These are phyloP conservation scores for Trichoderma atroviride DNA, from an alignment of 2,329 filamentous ascomycete genomes.

Conservation along the genomic window DNA sequence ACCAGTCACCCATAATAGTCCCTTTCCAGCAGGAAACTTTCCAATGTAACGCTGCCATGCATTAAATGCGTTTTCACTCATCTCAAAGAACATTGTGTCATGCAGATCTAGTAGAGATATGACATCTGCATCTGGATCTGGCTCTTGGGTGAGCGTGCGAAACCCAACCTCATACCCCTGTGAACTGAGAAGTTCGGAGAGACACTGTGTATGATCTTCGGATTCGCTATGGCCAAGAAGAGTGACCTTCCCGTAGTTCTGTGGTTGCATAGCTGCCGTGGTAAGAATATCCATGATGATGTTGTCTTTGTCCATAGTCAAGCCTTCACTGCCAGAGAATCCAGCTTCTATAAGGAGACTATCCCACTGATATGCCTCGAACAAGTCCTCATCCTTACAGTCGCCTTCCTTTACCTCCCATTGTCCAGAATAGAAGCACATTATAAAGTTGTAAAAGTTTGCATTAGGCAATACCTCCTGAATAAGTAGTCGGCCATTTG, in stretches of 20 bases:
- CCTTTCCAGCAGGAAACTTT: slow-evolving; percentile 1
- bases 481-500: slow-evolving; percentile 9
- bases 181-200: slow-evolving; percentile 11
- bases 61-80: not conserved
- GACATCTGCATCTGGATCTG: slow-evolving; percentile 8
- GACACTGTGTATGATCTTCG: not conserved
- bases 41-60: slow-evolving; percentile 5
- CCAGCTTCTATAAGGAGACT: slow-evolving; percentile 4
- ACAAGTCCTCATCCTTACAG: not conserved
- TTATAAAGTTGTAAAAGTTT: slow-evolving; percentile 7
- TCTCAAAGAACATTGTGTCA: slow-evolving; percentile 22
- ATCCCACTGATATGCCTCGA: slow-evolving; percentile 17
- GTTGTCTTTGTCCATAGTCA: slow-evolving; percentile 24
- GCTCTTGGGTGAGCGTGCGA: slow-evolving; percentile 20
- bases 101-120: slow-evolving; percentile 14
- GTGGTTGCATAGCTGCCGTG: not conserved
- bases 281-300: not conserved
- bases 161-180: slow-evolving; percentile 7
- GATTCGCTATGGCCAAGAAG: not conserved
- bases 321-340: slow-evolving; percentile 19
- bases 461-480: not conserved
- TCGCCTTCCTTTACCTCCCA: not conserved
- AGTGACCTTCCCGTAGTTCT: not conserved
- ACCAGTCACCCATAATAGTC: slow-evolving; percentile 26
- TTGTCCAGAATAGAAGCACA: not conserved